Conservation (phyloP, 1,139 yeast species). For the Candida labiduridarum region DNA sequence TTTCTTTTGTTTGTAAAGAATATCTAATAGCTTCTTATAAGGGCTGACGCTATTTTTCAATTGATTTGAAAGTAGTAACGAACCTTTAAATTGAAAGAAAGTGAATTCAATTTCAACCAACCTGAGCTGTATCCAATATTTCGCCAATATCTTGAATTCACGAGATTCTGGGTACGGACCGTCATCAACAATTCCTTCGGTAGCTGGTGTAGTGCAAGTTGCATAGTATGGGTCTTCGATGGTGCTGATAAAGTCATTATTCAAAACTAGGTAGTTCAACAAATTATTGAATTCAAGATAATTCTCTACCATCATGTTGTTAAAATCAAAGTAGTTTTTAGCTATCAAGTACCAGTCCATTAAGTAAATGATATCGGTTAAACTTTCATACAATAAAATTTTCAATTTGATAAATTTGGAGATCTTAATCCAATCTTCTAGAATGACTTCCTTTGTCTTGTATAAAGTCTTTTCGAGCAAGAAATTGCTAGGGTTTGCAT, state of each 20-base stretch:
- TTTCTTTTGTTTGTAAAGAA: conserved; percentile 22
- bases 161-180: conserved; percentile 15
- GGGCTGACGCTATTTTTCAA: conserved; percentile 32
- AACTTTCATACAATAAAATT: conserved; percentile 21
- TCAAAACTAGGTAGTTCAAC: conserved; percentile 29
- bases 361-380: conserved; percentile 29
- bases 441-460: conserved; percentile 18
- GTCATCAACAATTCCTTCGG: conserved; percentile 5
- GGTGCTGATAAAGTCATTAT: conserved; percentile 27
- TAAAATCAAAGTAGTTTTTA: conserved; percentile 26
- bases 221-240: conserved; percentile 19
- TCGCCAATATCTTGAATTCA: conserved; percentile 25
- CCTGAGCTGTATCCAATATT: conserved; percentile 34
- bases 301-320: conserved; percentile 27
- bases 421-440: conserved; percentile 27
- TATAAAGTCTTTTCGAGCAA: conserved; percentile 15
- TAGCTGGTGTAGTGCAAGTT: not conserved
- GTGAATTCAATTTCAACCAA: conserved; percentile 31
- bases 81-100: conserved; percentile 36
- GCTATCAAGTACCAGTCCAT: conserved; percentile 34
- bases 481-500: conserved; percentile 4
- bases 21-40: conserved; percentile 19
- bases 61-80: conserved; percentile 31
- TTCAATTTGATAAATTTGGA: conserved; percentile 25
- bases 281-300: conserved; percentile 36